Evolutionary conservation across 306 rosid species (phyloP), one percentile per base, ranked within the genome.

Genomic region (Prinsepia uniflora): DNA sequence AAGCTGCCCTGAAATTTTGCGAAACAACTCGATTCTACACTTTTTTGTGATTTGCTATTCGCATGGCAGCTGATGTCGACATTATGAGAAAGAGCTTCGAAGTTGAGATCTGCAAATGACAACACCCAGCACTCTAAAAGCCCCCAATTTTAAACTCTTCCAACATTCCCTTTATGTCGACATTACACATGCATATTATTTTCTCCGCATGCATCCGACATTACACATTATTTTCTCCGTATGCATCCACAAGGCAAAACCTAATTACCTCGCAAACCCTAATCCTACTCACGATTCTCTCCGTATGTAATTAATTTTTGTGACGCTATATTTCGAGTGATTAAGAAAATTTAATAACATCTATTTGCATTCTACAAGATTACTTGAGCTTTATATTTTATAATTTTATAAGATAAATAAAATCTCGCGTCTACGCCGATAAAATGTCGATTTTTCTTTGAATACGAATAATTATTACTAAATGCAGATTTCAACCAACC

Each of bases 51-150:
- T 30, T 59, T 59, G 81, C 5, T 52, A 22, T 22, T 84, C 65
- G 78, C 90, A 53, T 5, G 40, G 3, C 24, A 57, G 17, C 62
- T 36, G 15, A 93, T 90, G 93, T 88, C 86, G 84, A 84, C 90
- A 86, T 91, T 63, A 43, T 82, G 88, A 72, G 76, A 40, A 69
- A 70, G 81, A 39, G 76, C 74, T 78, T 42, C 43, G 20, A 15
- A n/a, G 14, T 14, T 43, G 15, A 42, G 54, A 70, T n/a, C 18
- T 55, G 42, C 64, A 42, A 7, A 69, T 69, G 73, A 42, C 65
- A 42, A 70, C 65, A 70, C 46, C 5, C 42, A 70, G 54, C 53
- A 46, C 17, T 13, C 20, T 47, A 47, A 53, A 55, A 22, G 49
- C 7, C 53, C 30, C 73, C 34, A 41, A 42, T 4, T 39, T 53